Evolutionary conservation across 2,329 filamentous ascomycete genomes (phyloP).

Genomic region (Hypoxylon sp.): DNA sequence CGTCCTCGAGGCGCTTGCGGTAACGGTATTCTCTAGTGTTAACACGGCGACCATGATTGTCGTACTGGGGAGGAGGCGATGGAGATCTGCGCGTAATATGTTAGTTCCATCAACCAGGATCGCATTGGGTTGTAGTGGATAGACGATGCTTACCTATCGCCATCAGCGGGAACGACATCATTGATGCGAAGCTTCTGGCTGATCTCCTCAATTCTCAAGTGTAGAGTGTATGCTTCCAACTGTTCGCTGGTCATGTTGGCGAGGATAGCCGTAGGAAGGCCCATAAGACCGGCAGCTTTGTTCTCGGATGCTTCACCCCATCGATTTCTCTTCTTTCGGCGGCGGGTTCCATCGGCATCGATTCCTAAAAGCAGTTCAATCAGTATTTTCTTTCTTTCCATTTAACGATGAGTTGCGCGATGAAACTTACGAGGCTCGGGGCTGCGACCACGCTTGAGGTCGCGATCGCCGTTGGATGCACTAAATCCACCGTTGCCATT

Average conservation of each 20-base stretch:
- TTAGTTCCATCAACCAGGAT: conserved; percentile 13
- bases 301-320: conserved; percentile 99
- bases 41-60: conserved; percentile 99
- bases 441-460: conserved; percentile 89
- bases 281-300: conserved; percentile 98
- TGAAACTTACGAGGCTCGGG: conserved; percentile 77
- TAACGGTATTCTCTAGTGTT: conserved; percentile 99
- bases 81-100: conserved; percentile 75
- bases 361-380: conserved; percentile 56
- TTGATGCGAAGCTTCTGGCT: conserved; percentile 99
- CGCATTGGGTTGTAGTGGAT: conserved; percentile 7
- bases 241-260: conserved; percentile 99
- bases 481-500: conserved; percentile 53
- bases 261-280: conserved; percentile 93
- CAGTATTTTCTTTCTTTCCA: conserved; percentile 33
- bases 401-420: too few species aligned
- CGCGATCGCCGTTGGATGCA: conserved; percentile 57
- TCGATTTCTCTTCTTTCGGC: conserved; percentile 97
- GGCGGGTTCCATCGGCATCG: conserved; percentile 80
- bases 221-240: conserved; percentile 94
- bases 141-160: conserved; percentile 78
- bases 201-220: conserved; percentile 98
- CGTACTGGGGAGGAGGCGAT: conserved; percentile 95
- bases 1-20: conserved; percentile 96
- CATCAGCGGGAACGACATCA: conserved; percentile 96